Percentiles rank a stretch among this genome's conserved stretches.
Conservation (phyloP, 805 yeast species). For the Sugiyamaella smithiae region DNA sequence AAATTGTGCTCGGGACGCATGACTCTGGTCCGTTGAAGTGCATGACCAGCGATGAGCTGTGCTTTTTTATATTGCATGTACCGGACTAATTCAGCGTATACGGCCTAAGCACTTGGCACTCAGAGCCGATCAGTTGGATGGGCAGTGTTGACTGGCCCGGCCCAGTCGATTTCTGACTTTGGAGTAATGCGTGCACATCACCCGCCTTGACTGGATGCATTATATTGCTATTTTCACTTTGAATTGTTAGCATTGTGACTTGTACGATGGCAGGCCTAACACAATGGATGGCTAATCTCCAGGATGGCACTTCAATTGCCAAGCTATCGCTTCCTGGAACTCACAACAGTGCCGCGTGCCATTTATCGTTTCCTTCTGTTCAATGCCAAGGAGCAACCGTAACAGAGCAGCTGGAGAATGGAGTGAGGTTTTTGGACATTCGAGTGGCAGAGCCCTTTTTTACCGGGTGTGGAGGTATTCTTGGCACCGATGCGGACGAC, state of each 20-base stretch:
- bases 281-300: constrained; percentile 54
- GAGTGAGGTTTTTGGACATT: constrained; percentile 72
- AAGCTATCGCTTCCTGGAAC: constrained; percentile 74
- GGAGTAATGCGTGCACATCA: too few relatives aligned
- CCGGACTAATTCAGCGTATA: too few relatives aligned
- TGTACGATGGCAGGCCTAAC: constrained; percentile 15
- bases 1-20: constrained; percentile 26
- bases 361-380: constrained; percentile 68
- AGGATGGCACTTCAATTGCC: constrained; percentile 51
- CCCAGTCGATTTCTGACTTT: too few relatives aligned
- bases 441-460: constrained; percentile 59
- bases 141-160: too few relatives aligned
- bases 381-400: constrained; percentile 68
- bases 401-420: constrained; percentile 61
- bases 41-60: too few relatives aligned
- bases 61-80: too few relatives aligned
- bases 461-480: constrained; percentile 42
- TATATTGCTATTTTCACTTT: too few relatives aligned
- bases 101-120: too few relatives aligned
- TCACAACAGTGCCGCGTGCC: constrained; percentile 76
- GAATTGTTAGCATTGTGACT: too few relatives aligned
- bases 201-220: too few relatives aligned
- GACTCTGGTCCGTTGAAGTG: not conserved
- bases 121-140: too few relatives aligned
- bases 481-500: constrained; percentile 37